phyloP scores from a whole-genome alignment of 176 grass and related monocot genomes.

The Carex myosuroides region DNA sequence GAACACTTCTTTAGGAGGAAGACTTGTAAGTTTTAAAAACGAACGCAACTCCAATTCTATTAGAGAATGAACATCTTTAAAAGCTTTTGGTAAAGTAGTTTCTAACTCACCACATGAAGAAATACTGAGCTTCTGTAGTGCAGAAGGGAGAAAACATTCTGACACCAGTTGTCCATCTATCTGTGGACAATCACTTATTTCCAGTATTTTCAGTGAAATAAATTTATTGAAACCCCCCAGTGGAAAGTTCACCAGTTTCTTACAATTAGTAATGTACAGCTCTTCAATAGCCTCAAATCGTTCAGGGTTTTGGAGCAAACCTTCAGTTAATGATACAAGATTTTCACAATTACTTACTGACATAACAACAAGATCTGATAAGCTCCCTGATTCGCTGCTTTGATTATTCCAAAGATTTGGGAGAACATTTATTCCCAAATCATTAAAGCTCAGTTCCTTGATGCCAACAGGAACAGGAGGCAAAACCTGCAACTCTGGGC shows the following conservation, averaged over 20 bases:
- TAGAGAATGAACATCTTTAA: neutral
- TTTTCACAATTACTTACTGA: neutral
- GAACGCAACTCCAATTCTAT: neutral
- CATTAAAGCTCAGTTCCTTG: neutral
- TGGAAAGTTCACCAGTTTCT: neutral
- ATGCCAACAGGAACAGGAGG: neutral
- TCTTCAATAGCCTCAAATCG: neutral
- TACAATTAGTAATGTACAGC: neutral
- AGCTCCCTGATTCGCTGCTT: neutral
- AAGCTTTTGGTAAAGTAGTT: neutral
- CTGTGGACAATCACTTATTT: neutral
- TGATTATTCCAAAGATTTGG: neutral
- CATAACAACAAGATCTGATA: neutral
- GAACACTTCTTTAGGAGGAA: neutral
- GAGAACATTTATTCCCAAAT: neutral
- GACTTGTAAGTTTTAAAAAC: neutral
- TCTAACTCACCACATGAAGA: neutral
- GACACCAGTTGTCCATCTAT: neutral
- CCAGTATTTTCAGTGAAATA: neutral
- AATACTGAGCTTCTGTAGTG: neutral
- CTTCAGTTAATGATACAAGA: conserved; percentile 4
- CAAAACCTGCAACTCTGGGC: neutral
- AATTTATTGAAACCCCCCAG: conserved; percentile 8
- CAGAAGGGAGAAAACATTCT: conserved; percentile 4
- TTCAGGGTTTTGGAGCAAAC: neutral